Evolutionary conservation across 192 early-diverging fungal species (phyloP).

Genomic region (Mortierella alpina): DNA sequence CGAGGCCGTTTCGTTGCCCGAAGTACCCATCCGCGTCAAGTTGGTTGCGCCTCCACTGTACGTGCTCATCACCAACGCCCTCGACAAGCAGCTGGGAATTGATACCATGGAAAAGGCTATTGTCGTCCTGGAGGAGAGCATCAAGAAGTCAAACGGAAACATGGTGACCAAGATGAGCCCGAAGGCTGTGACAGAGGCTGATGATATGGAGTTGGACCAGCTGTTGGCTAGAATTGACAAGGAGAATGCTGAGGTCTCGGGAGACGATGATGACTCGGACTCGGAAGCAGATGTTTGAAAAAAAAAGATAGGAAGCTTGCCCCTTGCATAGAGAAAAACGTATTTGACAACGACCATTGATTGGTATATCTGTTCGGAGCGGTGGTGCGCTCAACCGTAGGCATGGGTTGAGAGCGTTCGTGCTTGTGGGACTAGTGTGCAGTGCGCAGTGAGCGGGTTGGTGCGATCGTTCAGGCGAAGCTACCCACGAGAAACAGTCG

Average conservation of each 20-base stretch:
- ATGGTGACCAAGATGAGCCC: conserved; percentile 93
- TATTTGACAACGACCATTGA: too few relatives aligned
- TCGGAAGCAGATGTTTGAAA: conserved; percentile 60
- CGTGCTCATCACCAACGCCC: conserved; percentile 86
- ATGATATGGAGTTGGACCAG: conserved; percentile 93
- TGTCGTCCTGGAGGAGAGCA: conserved; percentile 79
- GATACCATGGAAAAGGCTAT: conserved; percentile 91
- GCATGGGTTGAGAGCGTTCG: too few relatives aligned
- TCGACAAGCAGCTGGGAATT: conserved; percentile 89
- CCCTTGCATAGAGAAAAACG: too few relatives aligned
- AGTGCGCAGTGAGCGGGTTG: too few relatives aligned
- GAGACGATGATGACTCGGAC: conserved; percentile 90
- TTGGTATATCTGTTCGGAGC: too few relatives aligned
- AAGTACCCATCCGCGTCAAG: conserved; percentile 80
- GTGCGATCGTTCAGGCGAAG: too few relatives aligned
- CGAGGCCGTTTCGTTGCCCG: conserved; percentile 78
- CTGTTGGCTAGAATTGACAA: conserved; percentile 89
- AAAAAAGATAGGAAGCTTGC: background rate
- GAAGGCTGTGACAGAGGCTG: conserved; percentile 90
- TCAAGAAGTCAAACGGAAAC: conserved; percentile 77
- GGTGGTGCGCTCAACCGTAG: too few relatives aligned
- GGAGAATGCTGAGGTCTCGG: conserved; percentile 92
- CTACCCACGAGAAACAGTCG: too few relatives aligned
- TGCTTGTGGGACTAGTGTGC: too few relatives aligned
- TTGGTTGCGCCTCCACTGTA: conserved; percentile 97